Base-by-base conservation (phyloP, 106 monocot genomes). In the Amphibolis antarctica region DNA sequence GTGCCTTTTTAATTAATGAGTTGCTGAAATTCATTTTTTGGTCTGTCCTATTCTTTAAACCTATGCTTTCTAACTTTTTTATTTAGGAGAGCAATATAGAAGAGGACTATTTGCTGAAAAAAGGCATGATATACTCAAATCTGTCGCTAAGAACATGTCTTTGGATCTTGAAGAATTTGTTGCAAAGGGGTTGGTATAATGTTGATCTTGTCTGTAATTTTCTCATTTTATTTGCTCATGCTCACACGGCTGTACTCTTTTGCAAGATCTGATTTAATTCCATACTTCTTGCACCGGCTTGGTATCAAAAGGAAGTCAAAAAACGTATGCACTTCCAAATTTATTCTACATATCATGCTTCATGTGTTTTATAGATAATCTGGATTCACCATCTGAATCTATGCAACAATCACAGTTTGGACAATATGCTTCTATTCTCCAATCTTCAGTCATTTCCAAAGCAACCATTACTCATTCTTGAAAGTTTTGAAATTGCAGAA, bases 211-310 rank as follows among this genome's bases (percentile, higher is more conserved):
- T 10, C 1, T 7, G 11, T 9, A 30, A 28, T 30, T 30, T 12
- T 59, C 9, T 59, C 29, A 28, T 29, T 15, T 10, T 14, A 20
- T 28, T 28, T 59, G 12, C 26, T 28, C 10, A 1, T 59, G 28
- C 26, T 59, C 4, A 29, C 29, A 59, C 3, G 23, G 10, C 30
- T 28, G 28, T 10, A 29, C 15, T 59, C 12, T 30, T 28, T 27
- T 30, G 27, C 59, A 6, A 59, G 59, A 59, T 22, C 27, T 59
- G 26, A 28, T 28, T 3, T 59, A 30, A 59, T 59, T 59, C 59
- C 59, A 28, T 7, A 12, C 15, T 59, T 59, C 13, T 3, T 59
- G 59, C 5, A 18, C 27, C 59, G 59, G 10, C 27, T 59, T 9
- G 59, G 59, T 30, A 28, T 59, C 26, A 5, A 22, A 22, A 30